A percentile compares a stretch with the other conserved stretches of the same genome.
Conservation (phyloP, 768 basidiomycete genomes). For the Auricularia heimuer region DNA sequence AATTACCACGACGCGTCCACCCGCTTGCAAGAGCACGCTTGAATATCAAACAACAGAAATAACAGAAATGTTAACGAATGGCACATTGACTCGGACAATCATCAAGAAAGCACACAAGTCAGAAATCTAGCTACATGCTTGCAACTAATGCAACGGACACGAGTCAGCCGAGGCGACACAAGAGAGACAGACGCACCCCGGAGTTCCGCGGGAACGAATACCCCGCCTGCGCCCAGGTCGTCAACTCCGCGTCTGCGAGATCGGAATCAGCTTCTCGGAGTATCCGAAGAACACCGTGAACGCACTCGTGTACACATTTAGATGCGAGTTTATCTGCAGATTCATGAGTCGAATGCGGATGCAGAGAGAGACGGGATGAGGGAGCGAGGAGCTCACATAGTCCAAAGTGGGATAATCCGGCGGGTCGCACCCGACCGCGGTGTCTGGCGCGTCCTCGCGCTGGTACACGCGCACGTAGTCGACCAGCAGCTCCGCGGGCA, state of each 20-base stretch:
- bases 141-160: background rate
- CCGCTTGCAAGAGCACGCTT: too few relatives aligned
- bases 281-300: background rate
- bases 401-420: constrained; percentile 64
- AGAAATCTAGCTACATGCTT: too few relatives aligned
- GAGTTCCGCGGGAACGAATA: constrained; percentile 24
- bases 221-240: constrained; percentile 23
- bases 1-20: too few relatives aligned
- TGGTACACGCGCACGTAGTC: constrained; percentile 92
- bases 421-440: constrained; percentile 75
- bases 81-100: too few relatives aligned
- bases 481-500: constrained; percentile 73
- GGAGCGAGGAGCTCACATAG: constrained; percentile 31
- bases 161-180: background rate
- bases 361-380: background rate
- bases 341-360: background rate
- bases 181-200: background rate
- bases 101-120: too few relatives aligned
- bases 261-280: background rate
- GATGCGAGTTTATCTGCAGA: constrained; percentile 52
- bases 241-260: constrained; percentile 16
- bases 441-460: constrained; percentile 45
- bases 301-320: constrained; percentile 39
- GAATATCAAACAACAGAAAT: too few relatives aligned
- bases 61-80: too few relatives aligned